A percentile compares a stretch with the other conserved stretches of the same genome.
phyloP scores from a whole-genome alignment of 2,329 filamentous ascomycete species.

The Rosellinia necatrix region DNA sequence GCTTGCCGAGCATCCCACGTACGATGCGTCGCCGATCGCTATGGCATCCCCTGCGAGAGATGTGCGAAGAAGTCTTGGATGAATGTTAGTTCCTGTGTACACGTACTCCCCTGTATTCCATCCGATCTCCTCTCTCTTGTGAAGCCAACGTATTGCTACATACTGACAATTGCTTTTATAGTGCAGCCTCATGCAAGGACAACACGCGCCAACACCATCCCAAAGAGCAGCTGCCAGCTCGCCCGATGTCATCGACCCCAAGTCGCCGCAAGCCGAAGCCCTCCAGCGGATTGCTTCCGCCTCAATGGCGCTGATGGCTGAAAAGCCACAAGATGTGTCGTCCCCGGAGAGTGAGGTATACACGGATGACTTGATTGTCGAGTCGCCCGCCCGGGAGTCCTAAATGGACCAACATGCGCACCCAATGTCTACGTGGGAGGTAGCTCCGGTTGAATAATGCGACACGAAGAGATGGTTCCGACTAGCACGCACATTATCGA shows the following conservation, averaged over 20 bases:
- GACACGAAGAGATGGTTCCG: too few relatives aligned
- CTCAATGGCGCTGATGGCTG: constrained; percentile 1
- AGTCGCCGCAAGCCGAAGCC: not conserved
- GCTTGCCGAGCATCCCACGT: constrained; percentile 29
- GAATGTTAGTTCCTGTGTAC: constrained; percentile 18
- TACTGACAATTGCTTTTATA: constrained; percentile 1
- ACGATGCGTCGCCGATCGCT: constrained; percentile 28
- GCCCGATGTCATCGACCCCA: not conserved
- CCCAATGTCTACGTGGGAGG: too few relatives aligned
- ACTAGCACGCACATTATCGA: too few relatives aligned
- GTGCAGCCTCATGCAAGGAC: constrained; percentile 24
- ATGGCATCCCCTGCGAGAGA: constrained; percentile 29
- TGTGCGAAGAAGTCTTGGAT: constrained; percentile 29
- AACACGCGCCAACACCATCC: not conserved
- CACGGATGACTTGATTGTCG: not conserved
- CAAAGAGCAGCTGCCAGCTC: too few relatives aligned
- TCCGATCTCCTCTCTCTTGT: not conserved
- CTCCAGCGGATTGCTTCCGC: constrained; percentile 16
- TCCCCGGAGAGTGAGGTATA: not conserved
- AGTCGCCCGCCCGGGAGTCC: not conserved
- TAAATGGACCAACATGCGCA: too few relatives aligned
- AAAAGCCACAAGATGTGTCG: not conserved
- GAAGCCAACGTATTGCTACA: not conserved
- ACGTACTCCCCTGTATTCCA: not conserved
- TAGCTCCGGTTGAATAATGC: too few relatives aligned